Evolutionary conservation across 73 alveolate species (phyloP).

Genomic region (Effrenium voratum): DNA sequence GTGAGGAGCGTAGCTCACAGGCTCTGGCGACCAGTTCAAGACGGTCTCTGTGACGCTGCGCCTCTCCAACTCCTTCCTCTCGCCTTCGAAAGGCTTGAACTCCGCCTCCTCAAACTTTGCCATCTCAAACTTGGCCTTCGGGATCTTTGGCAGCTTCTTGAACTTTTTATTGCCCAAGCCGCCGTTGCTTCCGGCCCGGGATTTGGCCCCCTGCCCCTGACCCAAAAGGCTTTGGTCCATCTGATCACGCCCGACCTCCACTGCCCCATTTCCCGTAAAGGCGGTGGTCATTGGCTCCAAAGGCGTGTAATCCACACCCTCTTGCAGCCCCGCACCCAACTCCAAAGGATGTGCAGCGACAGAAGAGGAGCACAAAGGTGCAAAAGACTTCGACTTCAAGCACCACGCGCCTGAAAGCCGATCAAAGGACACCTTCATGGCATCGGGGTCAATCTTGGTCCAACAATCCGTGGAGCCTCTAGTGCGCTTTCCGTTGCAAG

Average conservation of each 20-base stretch:
- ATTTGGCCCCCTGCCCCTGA: background rate
- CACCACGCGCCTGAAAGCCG: slow-evolving; percentile 44
- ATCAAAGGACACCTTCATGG: background rate
- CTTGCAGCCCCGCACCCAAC: background rate
- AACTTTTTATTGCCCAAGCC: slow-evolving; percentile 31
- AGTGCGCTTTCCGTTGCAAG: too few species aligned
- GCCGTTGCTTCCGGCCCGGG: slow-evolving; percentile 14
- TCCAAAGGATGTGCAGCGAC: slow-evolving; percentile 5
- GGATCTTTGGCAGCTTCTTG: slow-evolving; percentile 28
- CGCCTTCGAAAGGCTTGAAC: slow-evolving; percentile 33
- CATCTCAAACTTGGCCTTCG: slow-evolving; percentile 7
- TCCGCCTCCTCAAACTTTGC: slow-evolving; percentile 41
- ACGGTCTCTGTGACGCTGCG: slow-evolving; percentile 9
- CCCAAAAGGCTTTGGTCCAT: slow-evolving; percentile 7
- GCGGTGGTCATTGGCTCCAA: background rate
- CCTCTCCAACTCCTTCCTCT: background rate
- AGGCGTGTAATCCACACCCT: background rate
- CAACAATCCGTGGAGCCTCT: too few species aligned
- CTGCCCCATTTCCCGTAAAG: slow-evolving; percentile 25
- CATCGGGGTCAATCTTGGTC: too few species aligned
- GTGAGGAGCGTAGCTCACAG: slow-evolving; percentile 17
- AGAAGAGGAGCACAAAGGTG: background rate
- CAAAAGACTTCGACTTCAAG: background rate
- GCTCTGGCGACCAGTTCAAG: background rate
- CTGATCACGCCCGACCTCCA: slow-evolving; percentile 5